Evolutionary conservation across 2,329 filamentous ascomycete genomes (phyloP).

Genomic region (Lecanicillium sp.): DNA sequence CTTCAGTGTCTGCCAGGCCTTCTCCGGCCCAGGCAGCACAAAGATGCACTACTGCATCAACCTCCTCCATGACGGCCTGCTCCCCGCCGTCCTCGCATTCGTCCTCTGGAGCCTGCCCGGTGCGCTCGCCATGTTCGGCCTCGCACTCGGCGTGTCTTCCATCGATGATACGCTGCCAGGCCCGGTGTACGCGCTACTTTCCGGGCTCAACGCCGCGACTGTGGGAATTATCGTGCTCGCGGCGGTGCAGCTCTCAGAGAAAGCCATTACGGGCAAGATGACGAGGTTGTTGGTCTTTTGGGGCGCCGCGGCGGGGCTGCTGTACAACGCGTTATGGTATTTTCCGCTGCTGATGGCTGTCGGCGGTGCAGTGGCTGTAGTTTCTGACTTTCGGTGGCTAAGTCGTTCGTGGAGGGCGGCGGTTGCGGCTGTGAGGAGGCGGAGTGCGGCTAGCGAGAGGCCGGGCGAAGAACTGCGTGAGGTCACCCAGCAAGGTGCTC

Average conservation of each 20-base stretch:
- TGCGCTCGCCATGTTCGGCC: slow-evolving; percentile 62
- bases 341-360: slow-evolving; percentile 59
- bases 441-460: background rate
- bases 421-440: background rate
- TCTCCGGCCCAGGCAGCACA: slow-evolving; percentile 62
- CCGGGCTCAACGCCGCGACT: slow-evolving; percentile 64
- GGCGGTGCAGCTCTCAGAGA: slow-evolving; percentile 60
- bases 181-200: slow-evolving; percentile 62
- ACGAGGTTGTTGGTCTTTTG: slow-evolving; percentile 60
- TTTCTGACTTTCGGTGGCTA: slow-evolving; percentile 51
- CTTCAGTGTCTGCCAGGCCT: slow-evolving; percentile 61
- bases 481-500: background rate
- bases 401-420: slow-evolving; percentile 25
- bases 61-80: slow-evolving; percentile 54
- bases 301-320: slow-evolving; percentile 56
- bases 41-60: slow-evolving; percentile 68
- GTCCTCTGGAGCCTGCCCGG: slow-evolving; percentile 64
- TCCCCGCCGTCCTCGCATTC: slow-evolving; percentile 53
- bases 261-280: slow-evolving; percentile 59
- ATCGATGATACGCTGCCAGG: slow-evolving; percentile 53
- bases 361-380: slow-evolving; percentile 45
- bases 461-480: background rate
- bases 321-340: slow-evolving; percentile 71
- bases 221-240: slow-evolving; percentile 68
- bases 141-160: slow-evolving; percentile 58